Conservation (phyloP, 192 early-diverging fungal species). For the Hyaloraphidium curvatum region DNA sequence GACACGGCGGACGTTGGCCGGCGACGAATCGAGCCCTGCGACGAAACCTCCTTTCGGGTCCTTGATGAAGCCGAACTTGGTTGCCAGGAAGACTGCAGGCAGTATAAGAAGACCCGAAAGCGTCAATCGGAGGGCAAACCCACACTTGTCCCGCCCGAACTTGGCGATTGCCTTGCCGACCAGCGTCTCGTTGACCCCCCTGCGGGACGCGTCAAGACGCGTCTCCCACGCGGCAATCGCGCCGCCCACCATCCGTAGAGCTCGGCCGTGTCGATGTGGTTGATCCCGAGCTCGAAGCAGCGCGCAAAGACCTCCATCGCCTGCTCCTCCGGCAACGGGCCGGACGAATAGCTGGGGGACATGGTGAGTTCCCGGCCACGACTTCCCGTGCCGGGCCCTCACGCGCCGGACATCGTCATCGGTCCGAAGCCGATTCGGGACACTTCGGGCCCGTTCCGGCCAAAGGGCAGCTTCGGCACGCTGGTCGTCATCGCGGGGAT, state of each 20-base stretch:
- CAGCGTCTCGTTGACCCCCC: slow-evolving; percentile 33
- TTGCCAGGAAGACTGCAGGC: too few species aligned
- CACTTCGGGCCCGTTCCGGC: background rate
- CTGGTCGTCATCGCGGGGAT: background rate
- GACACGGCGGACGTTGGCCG: too few species aligned
- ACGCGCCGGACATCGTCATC: background rate
- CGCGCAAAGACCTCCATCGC: background rate
- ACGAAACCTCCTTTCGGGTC: too few species aligned
- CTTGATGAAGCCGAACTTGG: too few species aligned
- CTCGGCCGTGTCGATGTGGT: background rate
- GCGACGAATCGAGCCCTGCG: too few species aligned
- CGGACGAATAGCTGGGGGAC: background rate
- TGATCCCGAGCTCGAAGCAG: background rate
- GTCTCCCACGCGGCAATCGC: background rate
- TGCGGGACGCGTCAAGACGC: slow-evolving; percentile 7
- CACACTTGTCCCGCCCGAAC: slow-evolving; percentile 20
- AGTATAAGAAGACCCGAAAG: too few species aligned
- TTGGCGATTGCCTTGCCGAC: slow-evolving; percentile 23
- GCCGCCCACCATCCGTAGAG: background rate
- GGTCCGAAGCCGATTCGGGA: background rate
- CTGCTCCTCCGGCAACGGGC: background rate
- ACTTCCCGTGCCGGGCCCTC: background rate
- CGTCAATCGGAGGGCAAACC: too few species aligned
- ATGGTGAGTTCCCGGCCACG: background rate
- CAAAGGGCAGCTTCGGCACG: background rate